These are phyloP conservation scores for Coix lacrymajobi DNA, from an alignment of 176 grass and related monocot species.

Conservation along the genomic window DNA sequence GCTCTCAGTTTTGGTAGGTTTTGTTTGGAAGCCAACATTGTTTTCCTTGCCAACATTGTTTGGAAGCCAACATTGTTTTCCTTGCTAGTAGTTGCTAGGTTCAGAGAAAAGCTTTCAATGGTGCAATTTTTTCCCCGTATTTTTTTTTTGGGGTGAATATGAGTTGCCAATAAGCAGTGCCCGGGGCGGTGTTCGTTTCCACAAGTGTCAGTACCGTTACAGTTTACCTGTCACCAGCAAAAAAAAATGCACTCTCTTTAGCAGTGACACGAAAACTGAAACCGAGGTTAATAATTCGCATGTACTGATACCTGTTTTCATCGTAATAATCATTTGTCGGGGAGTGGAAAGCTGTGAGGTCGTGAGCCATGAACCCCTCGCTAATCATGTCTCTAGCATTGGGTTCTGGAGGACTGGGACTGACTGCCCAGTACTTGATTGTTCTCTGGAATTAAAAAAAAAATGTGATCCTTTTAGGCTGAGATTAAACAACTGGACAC, in stretches of 20 bases:
- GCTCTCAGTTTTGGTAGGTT: neutral
- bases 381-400: conserved; percentile 21
- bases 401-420: conserved; percentile 33
- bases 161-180: neutral
- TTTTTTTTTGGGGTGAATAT: neutral
- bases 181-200: too few relatives aligned
- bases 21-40: neutral
- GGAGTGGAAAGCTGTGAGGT: neutral
- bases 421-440: conserved; percentile 37
- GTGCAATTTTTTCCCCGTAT: too few relatives aligned
- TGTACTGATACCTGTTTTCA: neutral
- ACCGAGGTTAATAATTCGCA: neutral
- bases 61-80: neutral
- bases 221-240: neutral
- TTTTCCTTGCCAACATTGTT: neutral
- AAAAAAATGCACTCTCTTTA: neutral
- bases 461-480: conserved; percentile 24
- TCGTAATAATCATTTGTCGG: neutral
- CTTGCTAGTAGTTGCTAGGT: neutral
- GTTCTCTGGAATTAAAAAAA: conserved; percentile 25
- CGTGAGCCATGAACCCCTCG: neutral
- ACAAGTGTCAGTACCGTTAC: neutral
- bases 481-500: conserved; percentile 45
- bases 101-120: neutral
- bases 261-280: neutral